These are phyloP conservation scores for Penicillium sp. DNA, from an alignment of 2,329 filamentous ascomycete species.

Conservation along the genomic window DNA sequence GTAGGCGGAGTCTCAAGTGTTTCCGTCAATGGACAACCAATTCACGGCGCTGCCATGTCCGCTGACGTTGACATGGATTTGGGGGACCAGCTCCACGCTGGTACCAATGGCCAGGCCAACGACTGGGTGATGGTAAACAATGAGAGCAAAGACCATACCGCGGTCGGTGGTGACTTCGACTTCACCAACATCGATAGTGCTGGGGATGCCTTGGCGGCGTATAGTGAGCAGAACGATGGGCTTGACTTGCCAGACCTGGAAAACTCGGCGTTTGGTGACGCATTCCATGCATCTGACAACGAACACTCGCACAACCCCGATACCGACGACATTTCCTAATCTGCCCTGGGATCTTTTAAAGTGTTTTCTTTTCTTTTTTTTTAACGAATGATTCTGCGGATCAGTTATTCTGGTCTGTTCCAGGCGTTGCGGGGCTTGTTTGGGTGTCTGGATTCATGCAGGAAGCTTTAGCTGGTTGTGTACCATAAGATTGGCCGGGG, in stretches of 20 bases:
- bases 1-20: slow-evolving; percentile 21
- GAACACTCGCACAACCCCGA: slow-evolving; percentile 36
- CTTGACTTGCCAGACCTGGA: slow-evolving; percentile 57
- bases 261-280: slow-evolving; percentile 74
- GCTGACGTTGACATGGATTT: slow-evolving; percentile 45
- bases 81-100: slow-evolving; percentile 38
- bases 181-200: slow-evolving; percentile 54
- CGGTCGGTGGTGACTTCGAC: slow-evolving; percentile 35
- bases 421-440: slow-evolving; percentile 5
- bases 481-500: slow-evolving; percentile 3
- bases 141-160: slow-evolving; percentile 41
- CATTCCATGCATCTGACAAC: slow-evolving; percentile 57
- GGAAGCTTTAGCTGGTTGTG: slow-evolving; percentile 5
- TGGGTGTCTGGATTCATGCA: slow-evolving; percentile 5
- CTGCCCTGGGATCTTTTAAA: background rate
- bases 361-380: slow-evolving; percentile 6
- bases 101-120: slow-evolving; percentile 44
- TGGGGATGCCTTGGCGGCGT: slow-evolving; percentile 61
- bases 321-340: slow-evolving; percentile 34
- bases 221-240: slow-evolving; percentile 50
- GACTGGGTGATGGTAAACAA: slow-evolving; percentile 72
- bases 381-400: slow-evolving; percentile 8
- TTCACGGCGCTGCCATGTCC: slow-evolving; percentile 34
- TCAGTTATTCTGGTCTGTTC: background rate
- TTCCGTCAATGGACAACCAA: slow-evolving; percentile 44